These are phyloP conservation scores for Rhizoctonia solani DNA, from an alignment of 1,284 basidiomycete species.

Conservation along the genomic window DNA sequence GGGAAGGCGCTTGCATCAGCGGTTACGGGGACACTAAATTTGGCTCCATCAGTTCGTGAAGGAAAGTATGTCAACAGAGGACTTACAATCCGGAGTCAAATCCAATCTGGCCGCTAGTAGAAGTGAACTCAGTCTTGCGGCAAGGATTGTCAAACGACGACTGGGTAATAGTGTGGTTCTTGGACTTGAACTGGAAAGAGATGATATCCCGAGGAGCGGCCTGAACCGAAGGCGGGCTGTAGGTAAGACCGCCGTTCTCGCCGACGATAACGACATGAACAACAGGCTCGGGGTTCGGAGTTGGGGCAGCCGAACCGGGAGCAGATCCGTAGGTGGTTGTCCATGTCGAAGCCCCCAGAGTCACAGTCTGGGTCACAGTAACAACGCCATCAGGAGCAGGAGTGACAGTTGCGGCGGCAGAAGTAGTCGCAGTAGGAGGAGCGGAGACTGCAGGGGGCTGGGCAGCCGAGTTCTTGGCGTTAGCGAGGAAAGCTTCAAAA, in stretches of 20 bases:
- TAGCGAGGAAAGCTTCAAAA: conserved; percentile 42
- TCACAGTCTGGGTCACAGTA: conserved; percentile 41
- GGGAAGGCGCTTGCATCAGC: conserved; percentile 54
- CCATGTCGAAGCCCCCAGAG: conserved; percentile 48
- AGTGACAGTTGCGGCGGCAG: conserved; percentile 42
- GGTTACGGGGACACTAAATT: conserved; percentile 55
- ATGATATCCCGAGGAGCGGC: conserved; percentile 62
- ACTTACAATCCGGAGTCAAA: conserved; percentile 62
- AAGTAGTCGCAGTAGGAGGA: conserved; percentile 34
- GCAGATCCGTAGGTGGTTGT: conserved; percentile 43
- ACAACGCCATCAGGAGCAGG: conserved; percentile 33
- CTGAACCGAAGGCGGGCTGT: conserved; percentile 59
- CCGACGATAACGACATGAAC: conserved; percentile 60
- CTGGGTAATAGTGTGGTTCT: conserved; percentile 60
- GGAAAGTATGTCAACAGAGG: not conserved
- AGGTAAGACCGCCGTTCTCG: conserved; percentile 51
- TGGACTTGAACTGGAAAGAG: conserved; percentile 62
- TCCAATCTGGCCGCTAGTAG: conserved; percentile 55
- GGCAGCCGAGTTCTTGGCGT: conserved; percentile 38
- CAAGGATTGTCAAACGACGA: conserved; percentile 63
- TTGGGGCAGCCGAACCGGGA: conserved; percentile 39
- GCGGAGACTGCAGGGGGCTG: conserved; percentile 22
- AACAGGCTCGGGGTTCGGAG: conserved; percentile 46
- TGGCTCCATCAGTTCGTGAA: conserved; percentile 31
- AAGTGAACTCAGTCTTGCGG: conserved; percentile 52